phyloP scores from a whole-genome alignment of 169 alveolate species.

The Plasmodium sp. region DNA sequence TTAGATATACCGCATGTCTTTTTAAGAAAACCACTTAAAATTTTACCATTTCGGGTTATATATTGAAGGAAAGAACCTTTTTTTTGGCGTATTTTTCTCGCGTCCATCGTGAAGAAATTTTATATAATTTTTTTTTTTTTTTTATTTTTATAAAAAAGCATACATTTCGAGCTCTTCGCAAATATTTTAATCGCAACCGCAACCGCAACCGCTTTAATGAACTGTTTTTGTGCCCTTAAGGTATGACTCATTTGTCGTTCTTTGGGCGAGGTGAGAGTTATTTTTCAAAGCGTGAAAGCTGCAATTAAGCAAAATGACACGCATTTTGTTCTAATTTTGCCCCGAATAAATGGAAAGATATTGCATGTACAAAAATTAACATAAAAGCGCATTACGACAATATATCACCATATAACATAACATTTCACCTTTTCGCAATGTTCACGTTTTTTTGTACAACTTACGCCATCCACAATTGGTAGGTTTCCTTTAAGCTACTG shows the following conservation, averaged over 20 bases:
- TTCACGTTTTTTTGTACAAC: background rate
- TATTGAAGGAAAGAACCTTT: background rate
- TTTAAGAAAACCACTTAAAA: background rate
- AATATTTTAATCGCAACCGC: background rate
- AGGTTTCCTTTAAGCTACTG: background rate
- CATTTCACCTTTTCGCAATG: background rate
- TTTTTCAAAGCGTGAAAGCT: background rate
- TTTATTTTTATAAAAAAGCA: background rate
- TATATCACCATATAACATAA: background rate
- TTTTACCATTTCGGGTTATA: background rate
- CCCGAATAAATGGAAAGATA: background rate
- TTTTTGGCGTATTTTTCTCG: background rate
- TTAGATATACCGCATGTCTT: background rate
- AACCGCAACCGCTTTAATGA: background rate
- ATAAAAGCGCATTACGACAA: background rate
- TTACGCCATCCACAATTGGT: background rate
- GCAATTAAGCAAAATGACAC: background rate
- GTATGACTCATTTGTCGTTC: background rate
- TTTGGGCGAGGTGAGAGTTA: background rate
- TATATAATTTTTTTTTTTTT: background rate
- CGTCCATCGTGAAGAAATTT: background rate
- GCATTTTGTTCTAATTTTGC: background rate
- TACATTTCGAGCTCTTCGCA: background rate
- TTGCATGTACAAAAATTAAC: background rate
- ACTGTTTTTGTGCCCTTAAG: background rate